Evolutionary conservation across 1,284 basidiomycete genomes (phyloP).

Genomic region (Phaffia rhodozyma): DNA sequence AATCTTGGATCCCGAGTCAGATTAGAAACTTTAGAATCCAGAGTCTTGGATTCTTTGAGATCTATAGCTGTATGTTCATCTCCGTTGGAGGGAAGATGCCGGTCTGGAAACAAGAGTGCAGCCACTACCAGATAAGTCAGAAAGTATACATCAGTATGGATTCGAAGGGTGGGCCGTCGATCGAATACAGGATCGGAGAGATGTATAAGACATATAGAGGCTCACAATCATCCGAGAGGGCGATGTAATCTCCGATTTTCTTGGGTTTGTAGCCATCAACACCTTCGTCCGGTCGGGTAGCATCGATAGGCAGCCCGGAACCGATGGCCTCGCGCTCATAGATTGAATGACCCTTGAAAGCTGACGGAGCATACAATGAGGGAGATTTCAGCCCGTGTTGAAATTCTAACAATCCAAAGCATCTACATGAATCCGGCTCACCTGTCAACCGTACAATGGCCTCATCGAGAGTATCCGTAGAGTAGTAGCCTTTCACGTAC

Average conservation of each 20-base stretch:
- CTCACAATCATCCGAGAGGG: slow-evolving; percentile 4
- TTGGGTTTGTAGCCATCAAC: slow-evolving; percentile 7
- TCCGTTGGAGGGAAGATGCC: not conserved
- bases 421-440: not conserved
- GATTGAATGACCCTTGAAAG: slow-evolving; percentile 12
- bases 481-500: not conserved
- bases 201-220: not conserved
- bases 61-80: no score
- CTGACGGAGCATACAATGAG: not conserved
- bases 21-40: no score
- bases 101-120: slow-evolving; percentile 14
- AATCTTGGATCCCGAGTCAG: no score
- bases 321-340: slow-evolving; percentile 8
- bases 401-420: no score
- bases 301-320: not conserved
- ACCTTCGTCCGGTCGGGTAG: not conserved
- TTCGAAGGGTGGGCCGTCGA: not conserved
- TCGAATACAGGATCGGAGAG: not conserved
- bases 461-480: slow-evolving; percentile 7
- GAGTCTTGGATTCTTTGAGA: no score
- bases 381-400: not conserved
- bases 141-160: not conserved
- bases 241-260: slow-evolving; percentile 6
- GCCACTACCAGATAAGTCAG: not conserved
- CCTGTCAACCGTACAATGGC: slow-evolving; percentile 6